Conservation (phyloP, 768 basidiomycete genomes). For the Russula dissimulans region DNA sequence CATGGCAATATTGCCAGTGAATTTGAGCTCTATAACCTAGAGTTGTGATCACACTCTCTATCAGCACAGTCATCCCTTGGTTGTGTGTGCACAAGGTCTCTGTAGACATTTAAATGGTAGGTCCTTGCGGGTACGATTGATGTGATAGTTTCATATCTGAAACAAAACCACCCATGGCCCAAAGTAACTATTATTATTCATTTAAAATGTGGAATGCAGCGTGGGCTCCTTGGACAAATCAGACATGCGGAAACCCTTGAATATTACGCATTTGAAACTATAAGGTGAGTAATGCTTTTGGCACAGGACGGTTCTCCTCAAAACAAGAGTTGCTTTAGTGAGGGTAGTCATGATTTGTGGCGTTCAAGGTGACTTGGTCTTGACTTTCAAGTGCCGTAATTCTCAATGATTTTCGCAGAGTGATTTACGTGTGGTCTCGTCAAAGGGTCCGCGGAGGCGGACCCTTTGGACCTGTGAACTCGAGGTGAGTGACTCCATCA, state of each 20-base stretch:
- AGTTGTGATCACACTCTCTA: not conserved
- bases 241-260: slow-evolving; percentile 34
- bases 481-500: slow-evolving; percentile 24
- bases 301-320: not conserved
- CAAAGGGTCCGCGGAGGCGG: slow-evolving; percentile 31
- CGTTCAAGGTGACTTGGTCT: slow-evolving; percentile 27
- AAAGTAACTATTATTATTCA: slow-evolving; percentile 35
- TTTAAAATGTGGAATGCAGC: slow-evolving; percentile 38
- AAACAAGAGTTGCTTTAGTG: slow-evolving; percentile 22
- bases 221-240: slow-evolving; percentile 35
- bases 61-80: slow-evolving; percentile 34
- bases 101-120: slow-evolving; percentile 35
- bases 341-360: slow-evolving; percentile 36
- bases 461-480: slow-evolving; percentile 37
- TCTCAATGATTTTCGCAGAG: slow-evolving; percentile 13
- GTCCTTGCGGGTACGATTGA: slow-evolving; percentile 6
- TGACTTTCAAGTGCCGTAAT: not conserved
- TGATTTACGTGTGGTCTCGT: slow-evolving; percentile 37
- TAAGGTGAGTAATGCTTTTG: slow-evolving; percentile 24
- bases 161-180: slow-evolving; percentile 29
- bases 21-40: not conserved
- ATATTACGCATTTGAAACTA: slow-evolving; percentile 38
- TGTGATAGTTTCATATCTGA: not conserved
- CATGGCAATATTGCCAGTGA: slow-evolving; percentile 33
- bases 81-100: slow-evolving; percentile 32